Base-by-base conservation (phyloP, 129 eudicot genomes). In the Dittrichia graveolens region DNA sequence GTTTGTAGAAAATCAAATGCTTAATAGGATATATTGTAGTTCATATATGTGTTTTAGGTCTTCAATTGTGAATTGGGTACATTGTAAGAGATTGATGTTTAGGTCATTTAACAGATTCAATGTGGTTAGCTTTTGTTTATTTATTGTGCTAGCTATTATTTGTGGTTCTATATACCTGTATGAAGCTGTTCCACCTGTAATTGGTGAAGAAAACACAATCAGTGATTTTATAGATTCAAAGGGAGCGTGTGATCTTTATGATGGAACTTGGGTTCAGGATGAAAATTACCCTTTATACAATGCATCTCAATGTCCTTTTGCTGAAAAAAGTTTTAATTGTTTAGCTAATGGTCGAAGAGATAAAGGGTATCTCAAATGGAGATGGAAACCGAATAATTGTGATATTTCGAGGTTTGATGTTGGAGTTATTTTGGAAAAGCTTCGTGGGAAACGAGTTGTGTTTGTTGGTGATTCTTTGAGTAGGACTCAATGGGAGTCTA, bases 401-500 rank as follows among this genome's bases (percentile, higher is more conserved):
- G 92, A 90, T 10, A 59, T 89, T 50, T 76, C 77, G 0, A 82
- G 85, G 82, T 90, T 90, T 61, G 41, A 90, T 79, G 96, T 70
- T 6, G 54, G 50, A 37, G 81, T 15, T 5, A 56, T 83, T 43
- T 75, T 89, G 87, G 88, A 87, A 68, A 77, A 65, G 73, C 96
- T 89, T 79, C 83, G 92, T 8, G 92, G 88, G 67, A 93, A 89
- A 48, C 71, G 96, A 69, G 84, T 93, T 65, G 96, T 89, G 45
- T 93, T 93, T 80, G 96, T 93, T 75, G 96, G 98, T 7, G 98
- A 93, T 81, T 93, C 98, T 4, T 74, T 93, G 83, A 81, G 96
- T 77, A 78, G 98, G 40, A 93, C 96, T 37, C 98, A 93, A 47
- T 93, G 98, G 96, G 96, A 93, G 79, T 93, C 98, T 7, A 82